These are phyloP conservation scores for Nannizziopsis arthrosporioides DNA, from an alignment of 2,329 filamentous ascomycete species.

Conservation along the genomic window DNA sequence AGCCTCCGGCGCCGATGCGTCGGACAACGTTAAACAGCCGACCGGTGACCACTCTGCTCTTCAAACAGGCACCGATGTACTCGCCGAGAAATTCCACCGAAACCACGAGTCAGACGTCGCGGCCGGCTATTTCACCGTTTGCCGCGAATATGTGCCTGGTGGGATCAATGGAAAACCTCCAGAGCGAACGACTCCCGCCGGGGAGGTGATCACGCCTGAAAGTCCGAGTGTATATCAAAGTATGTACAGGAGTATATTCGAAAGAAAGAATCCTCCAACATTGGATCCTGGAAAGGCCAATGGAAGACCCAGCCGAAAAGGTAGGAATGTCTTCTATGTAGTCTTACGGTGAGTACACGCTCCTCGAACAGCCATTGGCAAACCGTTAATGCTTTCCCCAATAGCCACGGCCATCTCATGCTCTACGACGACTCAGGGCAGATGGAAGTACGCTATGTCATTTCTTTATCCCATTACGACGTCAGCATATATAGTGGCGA, in stretches of 20 bases:
- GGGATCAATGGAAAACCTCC: conserved; percentile 88
- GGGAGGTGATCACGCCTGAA: conserved; percentile 62
- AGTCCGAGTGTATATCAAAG: conserved; percentile 94
- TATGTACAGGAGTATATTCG: conserved; percentile 95
- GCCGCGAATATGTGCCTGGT: conserved; percentile 80
- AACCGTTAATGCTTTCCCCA: conserved; percentile 6
- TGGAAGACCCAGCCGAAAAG: conserved; percentile 44
- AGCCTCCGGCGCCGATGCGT: conserved; percentile 4
- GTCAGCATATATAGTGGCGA: conserved; percentile 76
- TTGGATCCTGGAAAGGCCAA: conserved; percentile 43
- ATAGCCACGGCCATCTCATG: conserved; percentile 86
- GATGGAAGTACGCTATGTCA: conserved; percentile 89
- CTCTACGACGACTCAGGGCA: conserved; percentile 93
- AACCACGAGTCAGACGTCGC: conserved; percentile 63
- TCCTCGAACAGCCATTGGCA: background rate
- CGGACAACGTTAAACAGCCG: conserved; percentile 36
- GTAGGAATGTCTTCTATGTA: conserved; percentile 85
- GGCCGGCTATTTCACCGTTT: conserved; percentile 90
- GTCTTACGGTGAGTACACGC: conserved; percentile 57
- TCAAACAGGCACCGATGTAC: conserved; percentile 47
- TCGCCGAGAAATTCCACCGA: conserved; percentile 51
- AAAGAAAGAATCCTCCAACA: conserved; percentile 54
- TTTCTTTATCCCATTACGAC: conserved; percentile 76
- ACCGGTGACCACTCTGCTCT: conserved; percentile 56
- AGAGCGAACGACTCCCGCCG: conserved; percentile 69